These are phyloP conservation scores for Stevia rebaudiana DNA, from an alignment of 140 eudicot genomes.

Conservation along the genomic window DNA sequence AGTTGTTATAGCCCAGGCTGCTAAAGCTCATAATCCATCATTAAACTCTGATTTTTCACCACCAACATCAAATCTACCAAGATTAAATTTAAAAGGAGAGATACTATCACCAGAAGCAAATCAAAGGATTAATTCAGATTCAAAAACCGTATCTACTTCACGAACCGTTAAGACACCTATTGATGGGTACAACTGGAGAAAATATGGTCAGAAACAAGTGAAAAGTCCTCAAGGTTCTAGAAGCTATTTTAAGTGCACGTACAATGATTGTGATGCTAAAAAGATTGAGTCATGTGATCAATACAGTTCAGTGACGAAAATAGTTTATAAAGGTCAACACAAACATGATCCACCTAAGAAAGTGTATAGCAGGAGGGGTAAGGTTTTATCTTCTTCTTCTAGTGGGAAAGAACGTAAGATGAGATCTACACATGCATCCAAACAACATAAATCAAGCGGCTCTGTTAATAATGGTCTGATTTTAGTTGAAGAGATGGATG, in stretches of 20 bases:
- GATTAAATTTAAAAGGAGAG: slow-evolving; percentile 31
- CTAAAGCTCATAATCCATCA: slow-evolving; percentile 33
- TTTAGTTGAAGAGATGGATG: slow-evolving; percentile 45
- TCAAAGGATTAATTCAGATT: slow-evolving; percentile 26
- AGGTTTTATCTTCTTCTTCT: slow-evolving; percentile 30
- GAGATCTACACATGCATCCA: slow-evolving; percentile 21
- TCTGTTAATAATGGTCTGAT: slow-evolving; percentile 35
- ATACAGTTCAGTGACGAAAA: slow-evolving; percentile 37
- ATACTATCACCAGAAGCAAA: slow-evolving; percentile 19
- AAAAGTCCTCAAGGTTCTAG: slow-evolving; percentile 77
- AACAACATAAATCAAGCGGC: slow-evolving; percentile 36
- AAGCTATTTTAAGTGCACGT: slow-evolving; percentile 77
- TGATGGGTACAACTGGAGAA: slow-evolving; percentile 86
- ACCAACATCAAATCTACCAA: slow-evolving; percentile 33
- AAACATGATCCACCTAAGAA: slow-evolving; percentile 76
- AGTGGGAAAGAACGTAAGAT: slow-evolving; percentile 23
- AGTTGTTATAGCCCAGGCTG: slow-evolving; percentile 37
- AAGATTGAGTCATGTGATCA: slow-evolving; percentile 66
- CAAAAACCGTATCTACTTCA: slow-evolving; percentile 26
- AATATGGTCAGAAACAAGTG: slow-evolving; percentile 86
- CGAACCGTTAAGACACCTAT: slow-evolving; percentile 36
- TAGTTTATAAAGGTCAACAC: slow-evolving; percentile 65
- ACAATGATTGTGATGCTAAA: slow-evolving; percentile 63
- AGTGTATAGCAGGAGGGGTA: slow-evolving; percentile 42
- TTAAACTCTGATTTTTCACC: slow-evolving; percentile 33